phyloP scores from a whole-genome alignment of 352 stramenopile species.

The Phytophthora pini region DNA sequence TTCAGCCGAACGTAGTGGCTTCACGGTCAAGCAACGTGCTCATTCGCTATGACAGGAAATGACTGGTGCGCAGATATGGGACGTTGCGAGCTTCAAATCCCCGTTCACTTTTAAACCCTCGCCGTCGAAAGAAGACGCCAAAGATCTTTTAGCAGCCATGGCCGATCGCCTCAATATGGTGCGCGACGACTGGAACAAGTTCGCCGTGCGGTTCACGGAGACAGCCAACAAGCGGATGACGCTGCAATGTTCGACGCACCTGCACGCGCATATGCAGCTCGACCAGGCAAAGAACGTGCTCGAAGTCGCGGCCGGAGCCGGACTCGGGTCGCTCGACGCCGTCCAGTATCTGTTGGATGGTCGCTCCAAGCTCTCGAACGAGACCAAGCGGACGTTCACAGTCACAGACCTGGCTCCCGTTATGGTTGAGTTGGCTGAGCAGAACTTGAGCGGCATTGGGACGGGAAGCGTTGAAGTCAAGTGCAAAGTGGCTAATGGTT shows the following conservation, averaged over 20 bases:
- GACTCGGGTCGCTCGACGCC: conserved; percentile 53
- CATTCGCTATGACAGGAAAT: not conserved
- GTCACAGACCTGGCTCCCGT: conserved; percentile 53
- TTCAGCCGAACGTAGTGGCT: not conserved
- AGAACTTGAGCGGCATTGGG: conserved; percentile 32
- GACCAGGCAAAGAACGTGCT: conserved; percentile 45
- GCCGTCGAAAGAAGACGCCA: not conserved
- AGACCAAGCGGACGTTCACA: conserved; percentile 37
- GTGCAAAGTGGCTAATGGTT: conserved; percentile 49
- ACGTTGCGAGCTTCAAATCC: not conserved
- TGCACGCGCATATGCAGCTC: conserved; percentile 65
- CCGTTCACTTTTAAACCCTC: not conserved
- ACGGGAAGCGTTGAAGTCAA: conserved; percentile 26
- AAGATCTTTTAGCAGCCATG: conserved; percentile 17
- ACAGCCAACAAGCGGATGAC: conserved; percentile 59
- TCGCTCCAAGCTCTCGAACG: conserved; percentile 14
- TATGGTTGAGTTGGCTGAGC: conserved; percentile 48
- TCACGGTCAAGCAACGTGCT: not conserved
- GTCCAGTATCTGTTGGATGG: conserved; percentile 32
- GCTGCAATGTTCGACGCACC: conserved; percentile 46
- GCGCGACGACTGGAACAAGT: conserved; percentile 44
- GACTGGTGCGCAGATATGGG: not conserved
- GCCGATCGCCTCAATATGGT: conserved; percentile 15
- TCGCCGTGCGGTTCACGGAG: conserved; percentile 49
- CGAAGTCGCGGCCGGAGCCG: conserved; percentile 55